A percentile compares a stretch with the other conserved stretches of the same genome.
Conservation (phyloP, 345 rosid genomes). For the Eutrema heterophyllum region DNA sequence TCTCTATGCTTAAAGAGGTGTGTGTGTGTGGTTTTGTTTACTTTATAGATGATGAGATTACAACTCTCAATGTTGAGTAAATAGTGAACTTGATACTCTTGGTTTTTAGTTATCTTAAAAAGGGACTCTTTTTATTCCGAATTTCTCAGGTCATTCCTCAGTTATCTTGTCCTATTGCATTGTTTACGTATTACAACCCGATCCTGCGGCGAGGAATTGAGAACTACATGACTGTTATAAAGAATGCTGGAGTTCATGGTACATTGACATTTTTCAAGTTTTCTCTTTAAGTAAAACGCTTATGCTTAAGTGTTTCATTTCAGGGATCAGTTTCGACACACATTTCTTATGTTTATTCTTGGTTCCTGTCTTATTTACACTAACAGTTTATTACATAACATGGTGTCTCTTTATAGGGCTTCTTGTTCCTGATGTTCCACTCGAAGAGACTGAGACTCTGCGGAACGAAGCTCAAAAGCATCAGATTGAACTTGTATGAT, state of each 20-base stretch:
- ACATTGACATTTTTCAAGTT: slow-evolving; percentile 12
- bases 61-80: background rate
- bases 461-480: slow-evolving; percentile 68
- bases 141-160: slow-evolving; percentile 61
- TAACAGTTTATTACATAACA: background rate
- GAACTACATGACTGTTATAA: slow-evolving; percentile 60
- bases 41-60: background rate
- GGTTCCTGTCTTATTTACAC: background rate
- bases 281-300: background rate
- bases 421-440: slow-evolving; percentile 94
- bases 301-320: background rate
- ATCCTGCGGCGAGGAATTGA: slow-evolving; percentile 69
- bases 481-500: slow-evolving; percentile 64
- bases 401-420: slow-evolving; percentile 46
- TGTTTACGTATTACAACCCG: slow-evolving; percentile 87
- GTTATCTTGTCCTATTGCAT: slow-evolving; percentile 72
- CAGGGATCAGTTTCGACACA: background rate
- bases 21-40: background rate
- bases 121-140: background rate
- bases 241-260: slow-evolving; percentile 71
- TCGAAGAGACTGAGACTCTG: slow-evolving; percentile 81
- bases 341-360: background rate
- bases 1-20: slow-evolving; percentile 80
- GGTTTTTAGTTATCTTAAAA: background rate
- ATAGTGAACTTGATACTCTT: background rate